Percentiles rank a stretch among this genome's conserved stretches.
Conservation (phyloP, 1,284 basidiomycete genomes). For the Porogramme epimiltina region DNA sequence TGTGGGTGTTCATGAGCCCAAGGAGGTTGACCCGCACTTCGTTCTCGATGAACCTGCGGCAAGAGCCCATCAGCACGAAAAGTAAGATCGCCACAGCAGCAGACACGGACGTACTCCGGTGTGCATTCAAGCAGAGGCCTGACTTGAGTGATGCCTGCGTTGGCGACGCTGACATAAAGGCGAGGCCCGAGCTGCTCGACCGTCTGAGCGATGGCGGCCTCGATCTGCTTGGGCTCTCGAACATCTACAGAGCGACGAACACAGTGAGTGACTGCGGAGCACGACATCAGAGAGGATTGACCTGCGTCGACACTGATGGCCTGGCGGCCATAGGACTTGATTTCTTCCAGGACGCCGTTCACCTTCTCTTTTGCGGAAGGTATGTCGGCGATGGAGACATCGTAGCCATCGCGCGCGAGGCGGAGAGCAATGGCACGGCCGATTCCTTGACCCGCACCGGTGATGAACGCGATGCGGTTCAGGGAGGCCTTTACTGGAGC, state of each 20-base stretch:
- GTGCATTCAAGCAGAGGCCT: constrained; percentile 35
- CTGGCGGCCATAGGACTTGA: constrained; percentile 35
- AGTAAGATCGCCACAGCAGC: background rate
- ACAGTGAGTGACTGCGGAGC: background rate
- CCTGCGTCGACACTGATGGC: constrained; percentile 35
- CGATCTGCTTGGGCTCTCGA: constrained; percentile 34
- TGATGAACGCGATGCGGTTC: constrained; percentile 39
- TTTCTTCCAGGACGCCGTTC: constrained; percentile 33
- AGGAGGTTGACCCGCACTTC: constrained; percentile 36
- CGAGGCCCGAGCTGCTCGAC: constrained; percentile 35
- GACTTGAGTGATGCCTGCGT: constrained; percentile 40
- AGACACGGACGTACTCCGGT: constrained; percentile 28
- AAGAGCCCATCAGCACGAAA: background rate
- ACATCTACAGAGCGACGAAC: constrained; percentile 23
- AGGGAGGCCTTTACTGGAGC: constrained; percentile 33
- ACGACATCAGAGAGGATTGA: background rate
- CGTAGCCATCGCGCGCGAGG: constrained; percentile 42
- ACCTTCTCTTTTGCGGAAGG: constrained; percentile 31
- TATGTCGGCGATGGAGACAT: constrained; percentile 41
- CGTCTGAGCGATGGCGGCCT: constrained; percentile 34
- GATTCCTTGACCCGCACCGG: constrained; percentile 44
- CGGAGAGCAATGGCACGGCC: constrained; percentile 43
- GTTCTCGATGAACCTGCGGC: constrained; percentile 34
- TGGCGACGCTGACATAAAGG: constrained; percentile 40
- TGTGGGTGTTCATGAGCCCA: constrained; percentile 38